phyloP scores from a whole-genome alignment of 2,329 filamentous ascomycete genomes.

The Neofusicoccum umdonicola region DNA sequence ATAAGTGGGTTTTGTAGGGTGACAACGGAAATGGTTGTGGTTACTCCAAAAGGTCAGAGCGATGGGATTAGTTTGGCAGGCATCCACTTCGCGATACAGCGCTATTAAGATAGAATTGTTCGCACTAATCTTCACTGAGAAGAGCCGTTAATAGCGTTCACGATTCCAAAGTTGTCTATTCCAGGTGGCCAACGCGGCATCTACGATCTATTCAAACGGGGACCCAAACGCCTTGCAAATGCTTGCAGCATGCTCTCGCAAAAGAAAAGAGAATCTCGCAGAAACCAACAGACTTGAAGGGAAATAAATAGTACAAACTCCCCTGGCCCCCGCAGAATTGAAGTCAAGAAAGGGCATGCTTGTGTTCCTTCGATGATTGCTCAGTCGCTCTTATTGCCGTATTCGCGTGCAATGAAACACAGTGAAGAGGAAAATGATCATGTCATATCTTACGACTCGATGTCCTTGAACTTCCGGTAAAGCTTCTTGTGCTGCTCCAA shows the following conservation, averaged over 20 bases:
- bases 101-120: no score
- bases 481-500: conserved; percentile 81
- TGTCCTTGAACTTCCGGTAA: conserved; percentile 46
- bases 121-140: not conserved
- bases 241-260: not conserved
- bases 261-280: not conserved
- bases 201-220: conserved; percentile 10
- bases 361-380: not conserved
- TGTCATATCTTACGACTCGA: not conserved
- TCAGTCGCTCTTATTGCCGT: not conserved
- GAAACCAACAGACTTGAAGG: not conserved
- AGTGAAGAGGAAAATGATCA: no score
- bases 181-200: not conserved
- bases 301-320: not conserved
- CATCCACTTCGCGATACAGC: no score
- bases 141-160: not conserved
- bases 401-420: not conserved
- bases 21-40: no score
- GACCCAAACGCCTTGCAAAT: conserved; percentile 16
- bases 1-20: no score
- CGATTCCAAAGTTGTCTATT: not conserved
- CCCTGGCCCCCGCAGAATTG: not conserved
- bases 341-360: not conserved
- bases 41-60: no score
- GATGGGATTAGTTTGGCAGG: no score